Evolutionary conservation across 768 basidiomycete species (phyloP).

Genomic region (Pulveroboletus sp.): DNA sequence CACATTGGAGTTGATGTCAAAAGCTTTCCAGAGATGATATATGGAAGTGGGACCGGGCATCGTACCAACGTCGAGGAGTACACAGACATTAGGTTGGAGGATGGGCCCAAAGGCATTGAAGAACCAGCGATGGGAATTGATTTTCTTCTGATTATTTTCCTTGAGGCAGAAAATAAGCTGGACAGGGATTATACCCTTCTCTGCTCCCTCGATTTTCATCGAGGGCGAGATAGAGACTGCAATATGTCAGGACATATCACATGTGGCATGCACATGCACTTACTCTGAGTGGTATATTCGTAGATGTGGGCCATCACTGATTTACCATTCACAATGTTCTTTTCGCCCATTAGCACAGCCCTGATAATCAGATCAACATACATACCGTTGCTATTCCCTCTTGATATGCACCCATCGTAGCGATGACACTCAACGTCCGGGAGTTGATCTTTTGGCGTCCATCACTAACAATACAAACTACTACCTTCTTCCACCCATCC

Average conservation of each 20-base stretch:
- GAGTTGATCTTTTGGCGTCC: conserved; percentile 83
- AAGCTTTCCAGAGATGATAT: conserved; percentile 93
- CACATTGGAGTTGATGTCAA: conserved; percentile 87
- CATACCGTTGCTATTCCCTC: conserved; percentile 86
- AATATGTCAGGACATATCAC: conserved; percentile 6
- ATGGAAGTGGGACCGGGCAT: conserved; percentile 85
- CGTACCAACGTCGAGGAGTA: conserved; percentile 83
- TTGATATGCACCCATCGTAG: conserved; percentile 92
- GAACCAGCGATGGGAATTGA: conserved; percentile 93
- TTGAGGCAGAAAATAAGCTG: conserved; percentile 92
- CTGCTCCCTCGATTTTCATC: conserved; percentile 75
- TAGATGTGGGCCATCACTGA: conserved; percentile 87
- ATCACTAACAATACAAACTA: conserved; percentile 88
- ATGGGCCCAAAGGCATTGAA: conserved; percentile 86
- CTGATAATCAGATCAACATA: neutral
- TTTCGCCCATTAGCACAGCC: conserved; percentile 4
- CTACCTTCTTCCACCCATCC: conserved; percentile 98
- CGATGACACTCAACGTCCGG: conserved; percentile 78
- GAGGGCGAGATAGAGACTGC: conserved; percentile 77
- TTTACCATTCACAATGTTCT: conserved; percentile 75
- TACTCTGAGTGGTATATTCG: conserved; percentile 91
- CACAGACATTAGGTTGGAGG: conserved; percentile 87
- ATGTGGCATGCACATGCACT: neutral
- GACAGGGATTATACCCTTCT: conserved; percentile 79
- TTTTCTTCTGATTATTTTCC: conserved; percentile 93